phyloP scores from a whole-genome alignment of 169 alveolate genomes.

The Plasmodium relictum region DNA sequence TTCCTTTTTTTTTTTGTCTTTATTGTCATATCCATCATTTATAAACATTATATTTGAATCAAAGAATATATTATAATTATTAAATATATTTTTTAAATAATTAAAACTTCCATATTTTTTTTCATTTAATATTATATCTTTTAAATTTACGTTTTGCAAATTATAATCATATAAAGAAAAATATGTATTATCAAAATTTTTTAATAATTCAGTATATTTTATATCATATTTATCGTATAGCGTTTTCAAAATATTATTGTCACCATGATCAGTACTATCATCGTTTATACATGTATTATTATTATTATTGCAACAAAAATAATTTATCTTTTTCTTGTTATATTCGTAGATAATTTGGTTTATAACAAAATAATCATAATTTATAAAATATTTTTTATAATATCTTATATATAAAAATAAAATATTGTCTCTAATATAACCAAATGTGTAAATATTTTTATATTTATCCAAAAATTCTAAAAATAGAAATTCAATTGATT shows the following conservation, averaged over 20 bases:
- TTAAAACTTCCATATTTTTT: slow-evolving; percentile 15
- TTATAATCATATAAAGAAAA: slow-evolving; percentile 11
- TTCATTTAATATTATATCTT: slow-evolving; percentile 32
- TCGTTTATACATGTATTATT: neutral
- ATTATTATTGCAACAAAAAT: neutral
- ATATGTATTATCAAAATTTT: neutral
- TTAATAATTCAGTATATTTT: neutral
- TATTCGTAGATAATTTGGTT: slow-evolving; percentile 7
- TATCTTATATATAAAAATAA: slow-evolving; percentile 69
- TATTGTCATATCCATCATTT: slow-evolving; percentile 1
- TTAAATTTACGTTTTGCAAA: slow-evolving; percentile 32
- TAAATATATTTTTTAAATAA: slow-evolving; percentile 46
- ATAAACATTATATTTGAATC: slow-evolving; percentile 45
- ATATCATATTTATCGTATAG: neutral
- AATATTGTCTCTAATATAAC: slow-evolving; percentile 56
- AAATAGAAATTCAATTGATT: slow-evolving; percentile 63
- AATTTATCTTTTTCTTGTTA: neutral
- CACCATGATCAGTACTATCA: neutral
- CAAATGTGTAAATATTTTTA: slow-evolving; percentile 64
- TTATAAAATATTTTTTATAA: slow-evolving; percentile 34
- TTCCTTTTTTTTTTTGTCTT: neutral
- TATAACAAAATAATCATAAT: slow-evolving; percentile 37
- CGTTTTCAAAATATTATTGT: neutral
- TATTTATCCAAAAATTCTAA: slow-evolving; percentile 56
- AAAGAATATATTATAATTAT: slow-evolving; percentile 57